phyloP scores from a whole-genome alignment of 2,329 filamentous ascomycete genomes.

The Aspergillus fischeri region DNA sequence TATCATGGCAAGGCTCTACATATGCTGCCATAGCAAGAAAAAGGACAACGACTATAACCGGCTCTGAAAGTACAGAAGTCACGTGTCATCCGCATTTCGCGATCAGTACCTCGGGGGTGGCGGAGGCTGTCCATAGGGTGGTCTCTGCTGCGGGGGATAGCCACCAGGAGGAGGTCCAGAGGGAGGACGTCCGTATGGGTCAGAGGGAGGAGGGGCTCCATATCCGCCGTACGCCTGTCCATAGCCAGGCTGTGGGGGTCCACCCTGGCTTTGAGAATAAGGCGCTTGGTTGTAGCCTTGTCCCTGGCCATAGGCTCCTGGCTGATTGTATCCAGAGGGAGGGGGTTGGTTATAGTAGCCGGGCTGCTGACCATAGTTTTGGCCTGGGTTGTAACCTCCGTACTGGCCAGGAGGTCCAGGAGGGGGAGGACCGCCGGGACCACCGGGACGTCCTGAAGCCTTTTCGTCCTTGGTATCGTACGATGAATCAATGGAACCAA shows the following conservation, averaged over 20 bases:
- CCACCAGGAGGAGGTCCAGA: slow-evolving; percentile 6
- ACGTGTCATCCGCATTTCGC: background rate
- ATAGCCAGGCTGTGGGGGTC: slow-evolving; percentile 14
- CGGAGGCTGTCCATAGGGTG: slow-evolving; percentile 18
- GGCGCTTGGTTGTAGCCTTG: slow-evolving; percentile 6
- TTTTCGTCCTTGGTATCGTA: slow-evolving; percentile 66
- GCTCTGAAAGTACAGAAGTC: background rate
- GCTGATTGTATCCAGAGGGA: slow-evolving; percentile 18
- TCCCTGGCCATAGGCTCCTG: slow-evolving; percentile 15
- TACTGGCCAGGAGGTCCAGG: slow-evolving; percentile 33
- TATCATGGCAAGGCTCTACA: background rate
- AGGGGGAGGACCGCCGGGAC: slow-evolving; percentile 15
- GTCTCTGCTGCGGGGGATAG: slow-evolving; percentile 15
- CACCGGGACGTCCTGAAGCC: slow-evolving; percentile 33
- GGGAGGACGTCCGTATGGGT: slow-evolving; percentile 10
- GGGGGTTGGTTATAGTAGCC: slow-evolving; percentile 20
- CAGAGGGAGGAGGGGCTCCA: slow-evolving; percentile 13
- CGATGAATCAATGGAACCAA: slow-evolving; percentile 62
- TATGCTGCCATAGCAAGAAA: background rate
- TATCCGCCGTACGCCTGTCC: slow-evolving; percentile 24
- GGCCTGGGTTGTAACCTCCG: slow-evolving; percentile 22
- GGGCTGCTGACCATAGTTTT: slow-evolving; percentile 16
- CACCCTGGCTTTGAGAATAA: slow-evolving; percentile 8
- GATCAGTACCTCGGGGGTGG: slow-evolving; percentile 23
- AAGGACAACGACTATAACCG: background rate